Conservation (phyloP, 2,329 filamentous ascomycete species). For the Trichoderma sp. region DNA sequence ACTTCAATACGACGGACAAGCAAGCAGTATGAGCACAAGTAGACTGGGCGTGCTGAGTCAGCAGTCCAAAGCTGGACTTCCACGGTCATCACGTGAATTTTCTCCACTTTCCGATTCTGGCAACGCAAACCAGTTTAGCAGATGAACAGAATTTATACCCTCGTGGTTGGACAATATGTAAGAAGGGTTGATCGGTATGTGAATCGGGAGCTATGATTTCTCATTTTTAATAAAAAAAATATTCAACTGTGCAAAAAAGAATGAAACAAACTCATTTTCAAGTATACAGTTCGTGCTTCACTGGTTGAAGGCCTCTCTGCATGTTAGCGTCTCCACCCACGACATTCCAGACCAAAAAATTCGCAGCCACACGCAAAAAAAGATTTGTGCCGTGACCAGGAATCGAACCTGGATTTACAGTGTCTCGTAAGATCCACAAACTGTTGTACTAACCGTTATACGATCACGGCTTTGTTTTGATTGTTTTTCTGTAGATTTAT, state of each 20-base stretch:
- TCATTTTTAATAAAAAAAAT: background rate
- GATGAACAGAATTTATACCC: background rate
- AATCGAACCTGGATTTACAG: constrained; percentile 35
- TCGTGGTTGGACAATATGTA: background rate
- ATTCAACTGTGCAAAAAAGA: background rate
- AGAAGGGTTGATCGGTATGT: background rate
- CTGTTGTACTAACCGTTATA: constrained; percentile 34
- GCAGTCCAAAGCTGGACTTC: too few relatives aligned
- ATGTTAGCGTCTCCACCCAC: background rate
- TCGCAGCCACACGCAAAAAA: background rate
- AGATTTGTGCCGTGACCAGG: constrained; percentile 24
- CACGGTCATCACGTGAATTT: background rate
- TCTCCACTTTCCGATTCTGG: background rate
- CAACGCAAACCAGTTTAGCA: background rate
- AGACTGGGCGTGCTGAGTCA: background rate
- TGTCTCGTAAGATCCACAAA: constrained; percentile 31
- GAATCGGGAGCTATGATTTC: too few relatives aligned
- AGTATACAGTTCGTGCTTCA: background rate
- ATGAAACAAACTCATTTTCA: background rate
- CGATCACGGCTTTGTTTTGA: constrained; percentile 25
- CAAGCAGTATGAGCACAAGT: background rate
- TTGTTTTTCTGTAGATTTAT: background rate
- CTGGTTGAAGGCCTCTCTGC: background rate
- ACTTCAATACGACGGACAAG: background rate
- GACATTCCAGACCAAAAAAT: background rate